Evolutionary conservation across 1,139 yeast genomes (phyloP), one percentile per base, ranked within the genome.

Genomic region (Kazachstania sp.): DNA sequence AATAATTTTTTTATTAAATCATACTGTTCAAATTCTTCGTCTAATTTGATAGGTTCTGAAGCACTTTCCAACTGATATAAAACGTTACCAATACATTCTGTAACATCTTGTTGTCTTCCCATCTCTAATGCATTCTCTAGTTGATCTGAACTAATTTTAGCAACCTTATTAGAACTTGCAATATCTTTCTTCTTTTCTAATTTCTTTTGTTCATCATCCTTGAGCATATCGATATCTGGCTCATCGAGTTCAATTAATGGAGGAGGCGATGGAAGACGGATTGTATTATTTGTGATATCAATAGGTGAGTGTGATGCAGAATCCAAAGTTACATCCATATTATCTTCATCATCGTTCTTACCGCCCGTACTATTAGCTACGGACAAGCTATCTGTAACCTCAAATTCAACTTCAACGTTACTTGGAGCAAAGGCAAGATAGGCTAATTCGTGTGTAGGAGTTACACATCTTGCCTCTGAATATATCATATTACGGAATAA

Each of bases 21-120:
- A 43, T 73, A 65, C 60, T 90, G 97, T 61, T 90, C 97, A 19
- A 86, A 82, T 58, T 85, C 94, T 2, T 75, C 79, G 46, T 81
- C 86, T 35, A 84, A 68, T 2, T 65, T 64, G 13, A 72, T 71
- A 0, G 96, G 95, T 43, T 78, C 79, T 51, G 85, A 72, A 0
- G 96, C 95, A n/a, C 95, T 86, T 61, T 90, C 97, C 30, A 90
- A 71, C 63, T 90, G 97, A 54, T 83, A 86, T n/a, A 90, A 72
- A 4, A 92, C 97, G 64, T 92, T 92, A 49, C 90, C 95, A 58
- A 92, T 88, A 66, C 97, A 90, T 63, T 92, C 98, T 0, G 97
- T 87, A 16, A 92, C 97, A 70, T 92, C 98, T 64, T 92, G 98
- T 64, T 92, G 98, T 55, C 95, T 75, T 2, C 96, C 96, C 52